Conservation (phyloP, 305 asterid species). For the Andrographis paniculata region DNA sequence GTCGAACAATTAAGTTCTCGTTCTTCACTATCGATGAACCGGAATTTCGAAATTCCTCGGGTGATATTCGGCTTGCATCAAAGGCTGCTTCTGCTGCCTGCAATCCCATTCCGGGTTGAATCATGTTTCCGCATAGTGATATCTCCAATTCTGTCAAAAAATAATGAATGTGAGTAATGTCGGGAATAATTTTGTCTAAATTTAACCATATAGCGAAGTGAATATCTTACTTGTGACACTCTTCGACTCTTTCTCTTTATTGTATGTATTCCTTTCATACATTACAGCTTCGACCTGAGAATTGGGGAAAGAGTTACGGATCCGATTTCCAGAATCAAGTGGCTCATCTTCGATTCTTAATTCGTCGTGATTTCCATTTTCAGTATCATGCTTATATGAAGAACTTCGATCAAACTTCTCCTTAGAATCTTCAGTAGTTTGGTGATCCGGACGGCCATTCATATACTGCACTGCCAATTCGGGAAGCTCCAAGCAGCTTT, state of each 20-base stretch:
- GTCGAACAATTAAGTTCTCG: constrained; percentile 44
- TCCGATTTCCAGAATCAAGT: constrained; percentile 17
- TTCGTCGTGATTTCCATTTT: constrained; percentile 21
- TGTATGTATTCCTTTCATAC: constrained; percentile 17
- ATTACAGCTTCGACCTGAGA: constrained; percentile 21
- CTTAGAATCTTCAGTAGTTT: constrained; percentile 21
- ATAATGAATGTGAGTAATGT: constrained; percentile 7
- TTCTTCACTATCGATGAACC: constrained; percentile 37
- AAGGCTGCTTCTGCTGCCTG: constrained; percentile 48
- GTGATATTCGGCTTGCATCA: constrained; percentile 33
- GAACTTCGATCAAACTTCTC: constrained; percentile 22
- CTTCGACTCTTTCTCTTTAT: constrained; percentile 21
- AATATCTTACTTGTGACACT: constrained; percentile 27
- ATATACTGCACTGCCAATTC: constrained; percentile 28
- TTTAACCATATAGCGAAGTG: constrained; percentile 12
- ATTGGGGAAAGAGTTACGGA: constrained; percentile 15
- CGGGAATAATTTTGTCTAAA: constrained; percentile 9
- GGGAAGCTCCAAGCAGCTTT: constrained; percentile 51
- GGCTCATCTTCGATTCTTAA: constrained; percentile 20
- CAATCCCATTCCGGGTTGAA: constrained; percentile 51
- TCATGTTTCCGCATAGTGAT: constrained; percentile 53
- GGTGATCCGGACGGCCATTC: constrained; percentile 18
- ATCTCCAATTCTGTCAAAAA: constrained; percentile 47
- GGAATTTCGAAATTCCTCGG: constrained; percentile 42
- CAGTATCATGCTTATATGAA: constrained; percentile 17